Percentiles rank a stretch among this genome's conserved stretches.
Conservation (phyloP, 352 stramenopile species). For the Phytophthora idaei region DNA sequence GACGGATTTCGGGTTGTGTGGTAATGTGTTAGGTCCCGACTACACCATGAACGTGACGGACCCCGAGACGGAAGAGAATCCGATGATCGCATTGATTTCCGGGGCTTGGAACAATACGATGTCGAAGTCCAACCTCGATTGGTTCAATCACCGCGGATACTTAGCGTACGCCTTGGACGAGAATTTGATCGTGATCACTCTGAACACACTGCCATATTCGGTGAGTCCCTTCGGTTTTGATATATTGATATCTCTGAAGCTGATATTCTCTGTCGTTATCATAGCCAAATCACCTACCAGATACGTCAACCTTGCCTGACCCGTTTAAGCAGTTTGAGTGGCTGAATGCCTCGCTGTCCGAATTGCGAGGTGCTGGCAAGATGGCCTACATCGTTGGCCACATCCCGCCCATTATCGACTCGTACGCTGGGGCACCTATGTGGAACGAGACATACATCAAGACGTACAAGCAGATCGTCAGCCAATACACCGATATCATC, state of each 20-base stretch:
- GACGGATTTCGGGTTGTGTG: constrained; percentile 8
- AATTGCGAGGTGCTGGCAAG: constrained; percentile 45
- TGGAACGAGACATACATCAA: constrained; percentile 89
- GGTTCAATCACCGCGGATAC: constrained; percentile 66
- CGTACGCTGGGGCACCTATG: constrained; percentile 76
- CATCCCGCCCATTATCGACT: constrained; percentile 91
- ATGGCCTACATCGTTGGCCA: constrained; percentile 90
- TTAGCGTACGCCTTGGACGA: constrained; percentile 67
- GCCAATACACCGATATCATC: constrained; percentile 60
- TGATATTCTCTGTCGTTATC: constrained; percentile 15
- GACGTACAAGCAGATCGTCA: constrained; percentile 80
- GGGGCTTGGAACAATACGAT: constrained; percentile 58
- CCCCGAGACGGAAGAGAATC: constrained; percentile 53
- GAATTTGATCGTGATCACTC: constrained; percentile 67
- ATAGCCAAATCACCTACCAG: constrained; percentile 68
- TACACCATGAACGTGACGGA: constrained; percentile 84
- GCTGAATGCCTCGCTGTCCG: constrained; percentile 78
- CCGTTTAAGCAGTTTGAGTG: constrained; percentile 91
- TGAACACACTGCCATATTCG: constrained; percentile 87
- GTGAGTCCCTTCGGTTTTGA: constrained; percentile 30
- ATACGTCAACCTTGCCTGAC: constrained; percentile 63
- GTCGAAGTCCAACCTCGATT: constrained; percentile 52
- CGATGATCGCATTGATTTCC: constrained; percentile 61
- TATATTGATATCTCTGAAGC: neutral
- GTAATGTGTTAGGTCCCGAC: constrained; percentile 47